A percentile compares a stretch with the other conserved stretches of the same genome.
Conservation (phyloP, 441 rosid species). For the Hura crepitans region DNA sequence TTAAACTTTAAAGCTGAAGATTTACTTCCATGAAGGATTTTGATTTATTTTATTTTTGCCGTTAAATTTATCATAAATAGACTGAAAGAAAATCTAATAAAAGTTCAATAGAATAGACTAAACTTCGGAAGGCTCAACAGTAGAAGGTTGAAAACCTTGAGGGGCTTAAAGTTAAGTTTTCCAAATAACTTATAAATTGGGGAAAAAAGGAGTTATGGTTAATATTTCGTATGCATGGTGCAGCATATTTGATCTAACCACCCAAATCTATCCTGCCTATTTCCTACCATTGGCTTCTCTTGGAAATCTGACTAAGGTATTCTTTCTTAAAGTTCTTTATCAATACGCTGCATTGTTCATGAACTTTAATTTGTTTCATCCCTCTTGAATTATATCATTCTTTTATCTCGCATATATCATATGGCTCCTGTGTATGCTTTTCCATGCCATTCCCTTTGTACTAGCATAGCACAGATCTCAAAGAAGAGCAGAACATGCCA, state of each 20-base stretch:
- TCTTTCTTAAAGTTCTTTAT: constrained; percentile 11
- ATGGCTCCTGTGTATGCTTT: constrained; percentile 4
- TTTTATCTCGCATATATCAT: neutral
- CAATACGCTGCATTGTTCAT: neutral
- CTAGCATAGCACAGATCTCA: neutral
- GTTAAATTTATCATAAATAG: neutral
- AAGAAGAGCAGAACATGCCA: neutral
- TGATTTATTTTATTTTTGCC: too few relatives aligned
- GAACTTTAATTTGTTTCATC: neutral
- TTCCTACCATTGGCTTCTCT: constrained; percentile 88
- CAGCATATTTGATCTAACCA: constrained; percentile 89
- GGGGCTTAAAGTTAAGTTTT: neutral
- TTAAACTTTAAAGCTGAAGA: neutral
- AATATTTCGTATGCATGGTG: constrained; percentile 26
- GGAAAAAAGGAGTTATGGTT: neutral
- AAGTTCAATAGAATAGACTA: neutral
- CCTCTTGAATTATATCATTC: neutral
- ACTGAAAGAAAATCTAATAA: neutral
- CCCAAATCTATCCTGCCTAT: constrained; percentile 86
- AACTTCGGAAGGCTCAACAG: neutral
- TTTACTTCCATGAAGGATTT: neutral
- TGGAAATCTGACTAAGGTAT: constrained; percentile 93
- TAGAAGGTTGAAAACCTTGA: neutral
- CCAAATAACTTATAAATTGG: neutral
- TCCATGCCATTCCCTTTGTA: neutral